Evolutionary conservation across 176 grass and related monocot species (phyloP).

Genomic region (Luzula sylvatica): DNA sequence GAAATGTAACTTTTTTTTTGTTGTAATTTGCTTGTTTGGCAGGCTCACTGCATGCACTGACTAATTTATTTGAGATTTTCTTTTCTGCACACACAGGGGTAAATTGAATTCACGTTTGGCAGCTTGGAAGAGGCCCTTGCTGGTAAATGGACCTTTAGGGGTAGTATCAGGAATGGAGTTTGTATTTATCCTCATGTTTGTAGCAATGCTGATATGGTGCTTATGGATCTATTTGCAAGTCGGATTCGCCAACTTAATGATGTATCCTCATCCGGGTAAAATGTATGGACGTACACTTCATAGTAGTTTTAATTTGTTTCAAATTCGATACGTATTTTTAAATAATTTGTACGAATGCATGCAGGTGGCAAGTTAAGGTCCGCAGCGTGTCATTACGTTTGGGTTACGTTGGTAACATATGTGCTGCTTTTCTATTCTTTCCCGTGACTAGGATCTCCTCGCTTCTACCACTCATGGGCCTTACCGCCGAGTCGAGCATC

Average conservation of each 20-base stretch:
- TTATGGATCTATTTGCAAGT: constrained; percentile 21
- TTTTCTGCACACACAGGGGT: neutral
- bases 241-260: constrained; percentile 17
- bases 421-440: constrained; percentile 42
- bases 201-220: constrained; percentile 40
- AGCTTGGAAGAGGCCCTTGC: constrained; percentile 34
- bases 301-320: no score
- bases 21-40: neutral
- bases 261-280: constrained; percentile 4
- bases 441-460: constrained; percentile 34
- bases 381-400: constrained; percentile 12
- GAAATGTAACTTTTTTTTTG: neutral
- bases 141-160: constrained; percentile 43
- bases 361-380: constrained; percentile 46
- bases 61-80: neutral
- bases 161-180: constrained; percentile 40
- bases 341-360: neutral
- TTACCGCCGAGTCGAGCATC: constrained; percentile 49
- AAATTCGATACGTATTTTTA: no score
- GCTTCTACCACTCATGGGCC: constrained; percentile 38
- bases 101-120: neutral
- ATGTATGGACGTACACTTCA: no score
- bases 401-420: constrained; percentile 32
- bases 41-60: no score
- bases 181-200: constrained; percentile 32